Evolutionary conservation across 805 yeast genomes (phyloP).

Genomic region (Nakazawaea ambrosiae): DNA sequence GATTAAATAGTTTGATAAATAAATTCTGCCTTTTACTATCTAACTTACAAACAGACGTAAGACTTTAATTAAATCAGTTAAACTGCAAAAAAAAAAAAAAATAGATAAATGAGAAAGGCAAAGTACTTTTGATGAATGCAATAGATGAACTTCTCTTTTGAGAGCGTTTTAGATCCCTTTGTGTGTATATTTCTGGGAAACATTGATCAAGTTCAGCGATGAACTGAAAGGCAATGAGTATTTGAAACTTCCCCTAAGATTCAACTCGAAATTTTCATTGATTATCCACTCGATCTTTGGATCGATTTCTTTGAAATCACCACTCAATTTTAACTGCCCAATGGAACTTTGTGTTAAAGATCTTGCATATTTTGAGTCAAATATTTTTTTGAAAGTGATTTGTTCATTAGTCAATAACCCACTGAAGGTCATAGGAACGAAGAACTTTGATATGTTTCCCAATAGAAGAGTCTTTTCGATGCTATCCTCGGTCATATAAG

Average conservation of each 20-base stretch:
- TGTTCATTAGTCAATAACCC: conserved; percentile 18
- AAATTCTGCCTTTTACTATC: no score
- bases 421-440: conserved; percentile 23
- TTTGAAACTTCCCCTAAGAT: conserved; percentile 25
- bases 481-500: conserved; percentile 14
- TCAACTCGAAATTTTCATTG: conserved; percentile 20
- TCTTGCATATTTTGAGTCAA: not conserved
- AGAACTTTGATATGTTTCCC: conserved; percentile 22
- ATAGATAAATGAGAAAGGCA: no score
- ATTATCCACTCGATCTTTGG: conserved; percentile 14
- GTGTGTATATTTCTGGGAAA: conserved; percentile 15
- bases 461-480: conserved; percentile 23
- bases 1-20: conserved; percentile 4
- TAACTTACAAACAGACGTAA: no score
- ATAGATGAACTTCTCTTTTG: no score
- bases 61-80: no score
- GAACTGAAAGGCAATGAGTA: conserved; percentile 23
- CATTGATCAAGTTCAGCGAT: conserved; percentile 20
- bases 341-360: conserved; percentile 9
- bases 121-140: no score
- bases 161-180: no score
- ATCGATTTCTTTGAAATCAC: conserved; percentile 18
- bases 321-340: conserved; percentile 24
- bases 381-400: conserved; percentile 1
- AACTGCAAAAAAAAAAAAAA: no score